Conservation (phyloP, 192 early-diverging fungal species). For the Coemansia sp. region DNA sequence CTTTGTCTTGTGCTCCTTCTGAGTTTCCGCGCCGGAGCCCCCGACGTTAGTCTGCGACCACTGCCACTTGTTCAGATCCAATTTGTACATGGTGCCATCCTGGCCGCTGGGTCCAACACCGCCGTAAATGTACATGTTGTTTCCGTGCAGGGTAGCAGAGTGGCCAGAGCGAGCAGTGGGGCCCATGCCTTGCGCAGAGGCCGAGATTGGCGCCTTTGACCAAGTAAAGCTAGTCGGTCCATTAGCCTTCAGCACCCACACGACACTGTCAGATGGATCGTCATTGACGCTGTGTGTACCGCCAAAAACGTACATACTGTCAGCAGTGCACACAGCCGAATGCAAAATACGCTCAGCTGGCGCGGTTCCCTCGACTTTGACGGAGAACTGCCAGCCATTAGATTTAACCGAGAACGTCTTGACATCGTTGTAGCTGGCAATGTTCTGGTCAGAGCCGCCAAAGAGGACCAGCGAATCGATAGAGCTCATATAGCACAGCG, state of each 20-base stretch:
- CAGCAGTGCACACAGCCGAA: constrained; percentile 64
- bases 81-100: constrained; percentile 67
- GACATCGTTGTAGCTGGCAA: constrained; percentile 54
- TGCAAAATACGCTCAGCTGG: constrained; percentile 63
- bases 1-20: constrained; percentile 25
- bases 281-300: constrained; percentile 35
- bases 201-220: constrained; percentile 52
- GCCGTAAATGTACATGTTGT: constrained; percentile 70
- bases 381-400: constrained; percentile 59
- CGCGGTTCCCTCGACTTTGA: constrained; percentile 46
- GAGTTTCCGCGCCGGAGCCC: constrained; percentile 19
- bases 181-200: constrained; percentile 33
- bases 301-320: constrained; percentile 75
- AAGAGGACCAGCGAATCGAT: constrained; percentile 64
- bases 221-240: constrained; percentile 24
- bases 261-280: constrained; percentile 52
- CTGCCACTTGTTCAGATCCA: constrained; percentile 61
- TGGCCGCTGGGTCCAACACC: constrained; percentile 60
- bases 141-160: constrained; percentile 61
- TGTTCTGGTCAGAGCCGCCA: constrained; percentile 64
- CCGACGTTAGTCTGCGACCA: constrained; percentile 60
- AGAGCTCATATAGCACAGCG: constrained; percentile 58
- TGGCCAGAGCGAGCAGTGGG: constrained; percentile 65
- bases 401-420: constrained; percentile 55
- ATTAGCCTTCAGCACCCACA: constrained; percentile 54